phyloP scores from a whole-genome alignment of 768 basidiomycete genomes.

The Suillus alpinus region DNA sequence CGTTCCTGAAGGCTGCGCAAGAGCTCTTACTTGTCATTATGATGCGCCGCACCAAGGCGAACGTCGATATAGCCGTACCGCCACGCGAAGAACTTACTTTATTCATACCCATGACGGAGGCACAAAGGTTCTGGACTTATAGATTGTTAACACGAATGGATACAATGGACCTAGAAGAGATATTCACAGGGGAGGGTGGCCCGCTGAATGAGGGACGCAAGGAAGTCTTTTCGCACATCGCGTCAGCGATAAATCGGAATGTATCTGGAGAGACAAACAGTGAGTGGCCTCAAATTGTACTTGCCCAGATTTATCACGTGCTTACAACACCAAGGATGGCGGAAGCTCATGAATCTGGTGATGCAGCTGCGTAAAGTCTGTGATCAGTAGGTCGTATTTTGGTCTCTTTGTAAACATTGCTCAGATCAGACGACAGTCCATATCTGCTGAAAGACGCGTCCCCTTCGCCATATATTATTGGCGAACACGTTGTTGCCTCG shows the following conservation, averaged over 20 bases:
- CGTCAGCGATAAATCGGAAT: slow-evolving; percentile 35
- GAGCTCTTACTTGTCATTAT: slow-evolving; percentile 50
- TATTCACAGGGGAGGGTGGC: slow-evolving; percentile 39
- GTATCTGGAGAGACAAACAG: slow-evolving; percentile 29
- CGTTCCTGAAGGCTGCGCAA: slow-evolving; percentile 47
- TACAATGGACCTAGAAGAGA: slow-evolving; percentile 42
- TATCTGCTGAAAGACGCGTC: slow-evolving; percentile 50
- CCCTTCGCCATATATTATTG: slow-evolving; percentile 47
- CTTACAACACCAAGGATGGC: slow-evolving; percentile 39
- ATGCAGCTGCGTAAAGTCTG: slow-evolving; percentile 71
- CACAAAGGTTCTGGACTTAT: slow-evolving; percentile 62
- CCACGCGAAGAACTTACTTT: slow-evolving; percentile 56
- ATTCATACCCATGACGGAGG: slow-evolving; percentile 56
- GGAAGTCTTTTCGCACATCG: slow-evolving; percentile 39
- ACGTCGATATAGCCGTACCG: slow-evolving; percentile 48
- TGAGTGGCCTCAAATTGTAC: slow-evolving; percentile 11
- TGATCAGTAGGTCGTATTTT: slow-evolving; percentile 49
- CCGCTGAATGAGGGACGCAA: slow-evolving; percentile 33
- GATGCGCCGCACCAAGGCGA: slow-evolving; percentile 59
- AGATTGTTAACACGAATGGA: slow-evolving; percentile 53
- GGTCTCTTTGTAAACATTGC: neutral
- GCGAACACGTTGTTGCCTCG: slow-evolving; percentile 54
- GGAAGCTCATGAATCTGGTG: slow-evolving; percentile 62
- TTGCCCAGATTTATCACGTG: neutral
- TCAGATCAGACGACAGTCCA: slow-evolving; percentile 37